Evolutionary conservation across 2,329 filamentous ascomycete genomes (phyloP), one percentile per base, ranked within the genome.

Genomic region (Aspergillus ochraceoroseus): DNA sequence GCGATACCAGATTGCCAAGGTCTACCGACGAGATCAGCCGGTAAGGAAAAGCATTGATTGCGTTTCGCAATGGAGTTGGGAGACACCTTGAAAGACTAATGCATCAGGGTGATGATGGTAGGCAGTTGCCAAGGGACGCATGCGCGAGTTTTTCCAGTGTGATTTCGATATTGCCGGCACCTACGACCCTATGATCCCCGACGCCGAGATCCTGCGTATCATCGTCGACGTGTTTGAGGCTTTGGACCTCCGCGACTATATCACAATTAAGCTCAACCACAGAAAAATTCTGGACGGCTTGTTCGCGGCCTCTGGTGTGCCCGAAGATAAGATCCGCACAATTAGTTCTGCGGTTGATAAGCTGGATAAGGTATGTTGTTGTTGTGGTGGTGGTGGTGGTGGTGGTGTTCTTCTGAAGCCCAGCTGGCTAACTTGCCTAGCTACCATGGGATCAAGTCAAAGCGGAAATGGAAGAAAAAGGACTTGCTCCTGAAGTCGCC

Each of bases 101-200:
- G n/a, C n/a, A n/a, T n/a, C n/a, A n/a, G 35, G 9, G 32, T 41
- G 20, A 41, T 36, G 5, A n/a, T 11, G 9, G 29, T 25, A 46
- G 43, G 85, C 87, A 46, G 87, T 95, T 70, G 86, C 83, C 47
- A 92, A 94, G 64, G 90, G 89, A 36, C 80, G 89, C 38, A 92
- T 95, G 84, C 79, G 90, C 58, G 90, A 95, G 68, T 95, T 95
- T 67, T 95, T 94, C 71, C 89, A 95, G 67, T 95, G 89, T 70
- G 90, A 96, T 68, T 94, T 95, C 60, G 89, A 95, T 62, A 90
- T 95, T 67, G 89, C 89, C 8, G 88, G 89, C 44, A 53, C 64
- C 46, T 94, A 87, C 70, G 90, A 95, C 62, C 69, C 86, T 38
- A 95, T 95, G 88, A 76, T 95, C 17, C 87, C 89, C 41, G 90